These are phyloP conservation scores for Stephanodiscus minutulus DNA, from an alignment of 108 stramenopile genomes.

Conservation along the genomic window DNA sequence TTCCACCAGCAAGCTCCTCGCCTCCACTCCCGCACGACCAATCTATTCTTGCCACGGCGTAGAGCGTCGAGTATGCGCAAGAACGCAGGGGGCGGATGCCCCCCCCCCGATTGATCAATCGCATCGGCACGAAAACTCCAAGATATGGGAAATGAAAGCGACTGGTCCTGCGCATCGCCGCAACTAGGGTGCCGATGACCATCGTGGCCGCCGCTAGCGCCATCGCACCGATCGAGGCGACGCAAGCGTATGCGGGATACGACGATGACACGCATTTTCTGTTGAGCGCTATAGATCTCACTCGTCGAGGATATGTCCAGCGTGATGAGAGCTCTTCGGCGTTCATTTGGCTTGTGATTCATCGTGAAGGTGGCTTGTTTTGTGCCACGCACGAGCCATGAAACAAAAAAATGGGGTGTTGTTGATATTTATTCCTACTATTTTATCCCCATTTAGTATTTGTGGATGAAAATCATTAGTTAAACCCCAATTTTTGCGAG, in stretches of 20 bases:
- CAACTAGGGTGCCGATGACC: not conserved
- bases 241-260: constrained; percentile 17
- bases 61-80: constrained; percentile 22
- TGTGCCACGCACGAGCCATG: too few relatives aligned
- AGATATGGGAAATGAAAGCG: constrained; percentile 19
- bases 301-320: constrained; percentile 31
- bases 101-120: not conserved
- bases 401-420: too few relatives aligned
- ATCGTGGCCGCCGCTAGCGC: not conserved
- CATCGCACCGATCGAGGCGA: not conserved
- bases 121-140: not conserved
- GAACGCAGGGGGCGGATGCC: constrained; percentile 1
- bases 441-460: too few relatives aligned
- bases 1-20: constrained; percentile 84
- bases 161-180: not conserved
- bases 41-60: constrained; percentile 24
- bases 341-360: not conserved
- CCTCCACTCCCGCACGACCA: constrained; percentile 74
- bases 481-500: too few relatives aligned
- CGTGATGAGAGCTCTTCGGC: constrained; percentile 19
- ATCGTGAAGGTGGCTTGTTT: not conserved
- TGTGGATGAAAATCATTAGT: too few relatives aligned
- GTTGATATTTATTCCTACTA: too few relatives aligned
- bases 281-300: constrained; percentile 43
- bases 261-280: constrained; percentile 30